phyloP scores from a whole-genome alignment of 352 stramenopile species.

The Phytophthora lateralis region DNA sequence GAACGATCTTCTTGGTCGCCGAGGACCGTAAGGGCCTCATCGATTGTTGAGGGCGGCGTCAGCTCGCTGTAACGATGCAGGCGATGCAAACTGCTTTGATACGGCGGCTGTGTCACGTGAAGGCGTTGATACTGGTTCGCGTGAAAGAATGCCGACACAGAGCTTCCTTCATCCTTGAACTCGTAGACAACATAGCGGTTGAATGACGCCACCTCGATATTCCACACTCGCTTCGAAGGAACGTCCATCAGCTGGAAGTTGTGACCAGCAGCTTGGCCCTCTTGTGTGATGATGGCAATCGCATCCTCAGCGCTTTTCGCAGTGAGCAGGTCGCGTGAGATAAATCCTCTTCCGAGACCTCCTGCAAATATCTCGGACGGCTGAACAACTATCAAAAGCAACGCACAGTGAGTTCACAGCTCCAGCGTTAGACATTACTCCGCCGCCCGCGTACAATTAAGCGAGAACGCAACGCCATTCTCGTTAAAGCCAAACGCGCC shows the following conservation, averaged over 20 bases:
- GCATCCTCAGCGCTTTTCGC: conserved; percentile 52
- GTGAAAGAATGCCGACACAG: conserved; percentile 63
- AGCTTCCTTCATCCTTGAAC: conserved; percentile 13
- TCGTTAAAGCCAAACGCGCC: conserved; percentile 78
- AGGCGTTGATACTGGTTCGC: conserved; percentile 81
- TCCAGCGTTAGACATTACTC: not conserved
- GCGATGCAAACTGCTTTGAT: conserved; percentile 71
- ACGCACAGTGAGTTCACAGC: not conserved
- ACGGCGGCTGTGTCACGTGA: conserved; percentile 59
- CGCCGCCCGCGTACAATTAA: conserved; percentile 61
- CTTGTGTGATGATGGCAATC: conserved; percentile 54
- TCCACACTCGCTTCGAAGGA: conserved; percentile 48
- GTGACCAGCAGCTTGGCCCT: conserved; percentile 62
- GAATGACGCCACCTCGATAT: conserved; percentile 73
- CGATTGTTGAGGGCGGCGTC: conserved; percentile 40
- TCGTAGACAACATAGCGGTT: conserved; percentile 58
- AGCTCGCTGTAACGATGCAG: conserved; percentile 65
- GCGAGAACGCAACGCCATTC: conserved; percentile 71
- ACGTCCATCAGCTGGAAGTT: conserved; percentile 86
- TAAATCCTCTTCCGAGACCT: conserved; percentile 68
- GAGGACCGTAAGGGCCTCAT: conserved; percentile 57
- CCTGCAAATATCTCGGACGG: conserved; percentile 61
- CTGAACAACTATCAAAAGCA: conserved; percentile 58
- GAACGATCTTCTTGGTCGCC: conserved; percentile 64
- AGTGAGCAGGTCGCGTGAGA: conserved; percentile 65